These are phyloP conservation scores for Leonotis leonurus DNA, from an alignment of 257 asterid genomes.

Conservation along the genomic window DNA sequence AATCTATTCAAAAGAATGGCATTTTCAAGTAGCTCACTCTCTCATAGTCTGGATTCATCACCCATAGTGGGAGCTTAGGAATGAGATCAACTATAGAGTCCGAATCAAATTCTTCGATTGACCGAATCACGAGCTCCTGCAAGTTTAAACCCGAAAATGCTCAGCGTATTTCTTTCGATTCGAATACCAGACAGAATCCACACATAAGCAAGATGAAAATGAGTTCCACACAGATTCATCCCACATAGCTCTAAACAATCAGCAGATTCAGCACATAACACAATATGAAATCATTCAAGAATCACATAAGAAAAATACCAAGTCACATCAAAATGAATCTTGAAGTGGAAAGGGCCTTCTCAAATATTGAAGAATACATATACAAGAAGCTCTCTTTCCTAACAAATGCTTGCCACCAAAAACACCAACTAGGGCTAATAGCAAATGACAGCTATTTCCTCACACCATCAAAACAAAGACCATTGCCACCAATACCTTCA, in stretches of 20 bases:
- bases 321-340: neutral
- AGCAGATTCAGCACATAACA: neutral
- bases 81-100: constrained; percentile 40
- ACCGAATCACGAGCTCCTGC: constrained; percentile 34
- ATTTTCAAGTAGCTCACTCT: constrained; percentile 33
- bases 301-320: neutral
- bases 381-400: too few species aligned
- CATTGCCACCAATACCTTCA: neutral
- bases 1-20: neutral
- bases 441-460: neutral
- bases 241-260: neutral
- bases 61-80: constrained; percentile 72
- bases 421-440: neutral
- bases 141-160: neutral
- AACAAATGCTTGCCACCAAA: neutral
- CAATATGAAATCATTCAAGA: neutral
- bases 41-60: constrained; percentile 76
- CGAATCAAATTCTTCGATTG: constrained; percentile 30
- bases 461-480: neutral
- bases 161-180: neutral
- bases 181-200: neutral
- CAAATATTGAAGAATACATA: neutral
- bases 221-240: neutral
- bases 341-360: too few species aligned
- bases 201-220: neutral